Conservation (phyloP, 164 flowering plant species). For the Vitis riparia region DNA sequence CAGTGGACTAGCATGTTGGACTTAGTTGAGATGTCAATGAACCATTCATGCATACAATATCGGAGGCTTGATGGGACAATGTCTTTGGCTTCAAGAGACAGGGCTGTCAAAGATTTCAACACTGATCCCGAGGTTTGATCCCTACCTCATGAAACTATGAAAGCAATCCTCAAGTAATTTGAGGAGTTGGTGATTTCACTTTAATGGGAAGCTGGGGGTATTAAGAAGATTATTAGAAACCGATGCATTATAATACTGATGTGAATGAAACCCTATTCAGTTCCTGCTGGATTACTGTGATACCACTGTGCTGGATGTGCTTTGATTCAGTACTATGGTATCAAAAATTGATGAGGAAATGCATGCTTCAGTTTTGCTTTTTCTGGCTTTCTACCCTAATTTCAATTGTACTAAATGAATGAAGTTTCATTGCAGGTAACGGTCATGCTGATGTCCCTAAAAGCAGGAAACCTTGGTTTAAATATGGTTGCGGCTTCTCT, state of each 20-base stretch:
- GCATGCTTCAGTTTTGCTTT: not conserved
- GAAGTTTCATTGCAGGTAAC: slow-evolving; percentile 55
- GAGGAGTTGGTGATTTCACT: not conserved
- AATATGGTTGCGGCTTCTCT: slow-evolving; percentile 97
- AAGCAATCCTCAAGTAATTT: not conserved
- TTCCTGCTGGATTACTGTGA: too few species aligned
- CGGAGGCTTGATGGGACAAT: slow-evolving; percentile 95
- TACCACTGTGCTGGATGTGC: not conserved
- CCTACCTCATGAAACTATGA: not conserved
- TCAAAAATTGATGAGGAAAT: not conserved
- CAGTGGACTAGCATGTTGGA: slow-evolving; percentile 98
- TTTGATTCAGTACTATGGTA: not conserved
- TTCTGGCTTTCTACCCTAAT: not conserved
- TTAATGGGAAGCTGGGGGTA: not conserved
- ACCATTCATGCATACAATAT: slow-evolving; percentile 41
- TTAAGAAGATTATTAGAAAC: not conserved
- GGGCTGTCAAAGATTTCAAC: slow-evolving; percentile 81
- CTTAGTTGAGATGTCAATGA: slow-evolving; percentile 68
- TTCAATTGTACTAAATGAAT: not conserved
- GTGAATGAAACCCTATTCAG: not conserved
- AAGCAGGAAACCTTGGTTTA: slow-evolving; percentile 95
- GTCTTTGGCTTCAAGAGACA: slow-evolving; percentile 75
- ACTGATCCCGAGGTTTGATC: slow-evolving; percentile 74
- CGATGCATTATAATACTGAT: not conserved
- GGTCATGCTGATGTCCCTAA: slow-evolving; percentile 95